Evolutionary conservation across 371 early-diverging fungal species (phyloP), one percentile per base, ranked within the genome.

Genomic region (Syncephalastrum sp.): DNA sequence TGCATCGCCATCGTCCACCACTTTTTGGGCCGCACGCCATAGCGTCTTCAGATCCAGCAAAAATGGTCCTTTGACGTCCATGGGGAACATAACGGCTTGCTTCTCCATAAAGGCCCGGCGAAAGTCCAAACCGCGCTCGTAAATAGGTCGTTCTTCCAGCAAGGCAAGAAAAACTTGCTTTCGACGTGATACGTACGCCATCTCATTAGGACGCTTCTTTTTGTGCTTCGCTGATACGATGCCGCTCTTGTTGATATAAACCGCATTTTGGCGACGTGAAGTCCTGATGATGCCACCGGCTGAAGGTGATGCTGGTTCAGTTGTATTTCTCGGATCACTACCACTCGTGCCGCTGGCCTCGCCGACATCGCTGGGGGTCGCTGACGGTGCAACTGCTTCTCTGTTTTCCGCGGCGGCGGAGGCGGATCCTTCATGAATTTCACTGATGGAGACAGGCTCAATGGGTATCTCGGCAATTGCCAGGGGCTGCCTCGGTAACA

Each of bases 181-280:
- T 38, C 77, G 73, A 7, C 50, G 42, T 27, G 60, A 61, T 45
- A 61, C 29, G 46, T 70, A 73, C 7, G 24, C 19, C 12, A 33
- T 2, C 38, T 33, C 38, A 10, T 33, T 5, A 10, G 38, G 38
- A 2, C 8, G 3, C 38, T 33, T 33, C 8, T 33, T 5, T 33
- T 33, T 6, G 8, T 33, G 38, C 2, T 33, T 33, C 38, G 42
- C 42, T 24, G 38, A 15, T 19, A 25, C n/a, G 17, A 45, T 54
- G 17, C 41, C 21, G 5, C 52, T 51, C 5, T 13, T 54, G 12
- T 45, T 24, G 25, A 45, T 54, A 14, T 33, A 19, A 7, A 21
- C 54, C 15, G 23, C 41, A 33, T 51, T 17, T 41, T 49, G 33
- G n/a, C 10, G 21, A 19, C 42, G n/a, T 21, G 23, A 42, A 19